Evolutionary conservation across 805 yeast species (phyloP), one percentile per base, ranked within the genome.

Genomic region (Saturnispora dispora): DNA sequence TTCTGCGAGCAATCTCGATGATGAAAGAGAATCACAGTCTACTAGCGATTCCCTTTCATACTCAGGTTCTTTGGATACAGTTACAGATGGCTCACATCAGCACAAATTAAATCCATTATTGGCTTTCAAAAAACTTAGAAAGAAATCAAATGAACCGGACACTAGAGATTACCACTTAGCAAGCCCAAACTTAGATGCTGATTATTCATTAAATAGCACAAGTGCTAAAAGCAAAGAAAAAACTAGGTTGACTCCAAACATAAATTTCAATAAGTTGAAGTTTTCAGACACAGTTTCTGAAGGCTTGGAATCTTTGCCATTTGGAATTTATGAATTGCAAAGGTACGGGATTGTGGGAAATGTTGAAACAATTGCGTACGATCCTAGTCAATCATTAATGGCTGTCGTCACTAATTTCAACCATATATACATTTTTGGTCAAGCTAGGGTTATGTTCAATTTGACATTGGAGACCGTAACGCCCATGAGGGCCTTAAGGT

Each of bases 301-400:
- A 3, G 72, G 71, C 3, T 48, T 68, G 9, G 66, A 65, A 18
- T 41, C 59, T 1, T 50, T 60, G 25, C 55, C 61, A 6, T 68
- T 60, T 54, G 57, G 58, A 7, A 46, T 69, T 18, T 65, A 63
- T 45, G 70, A 67, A 50, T 55, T 68, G 39, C 67, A 65, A 39
- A 47, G 54, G 6, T 82, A 78, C 59, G 93, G 93, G 2, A 61
- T 84, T 33, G 71, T 75, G 17, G 91, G 95, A 11, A 75, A 76
- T 13, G 77, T 86, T 8, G 69, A 79, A 35, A 80, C 87, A 0
- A 63, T 81, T 39, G 95, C 93, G 0, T 86, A 75, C 66, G 98
- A 93, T 63, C 95, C 95, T 3, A 82, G 87, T 1, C 99, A 93
- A 65, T 80, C 93, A 50, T 72, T 93, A 27, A 66, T 89, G 59